Conservation (phyloP, 2,329 filamentous ascomycete genomes). For the Penicillium sp. region DNA sequence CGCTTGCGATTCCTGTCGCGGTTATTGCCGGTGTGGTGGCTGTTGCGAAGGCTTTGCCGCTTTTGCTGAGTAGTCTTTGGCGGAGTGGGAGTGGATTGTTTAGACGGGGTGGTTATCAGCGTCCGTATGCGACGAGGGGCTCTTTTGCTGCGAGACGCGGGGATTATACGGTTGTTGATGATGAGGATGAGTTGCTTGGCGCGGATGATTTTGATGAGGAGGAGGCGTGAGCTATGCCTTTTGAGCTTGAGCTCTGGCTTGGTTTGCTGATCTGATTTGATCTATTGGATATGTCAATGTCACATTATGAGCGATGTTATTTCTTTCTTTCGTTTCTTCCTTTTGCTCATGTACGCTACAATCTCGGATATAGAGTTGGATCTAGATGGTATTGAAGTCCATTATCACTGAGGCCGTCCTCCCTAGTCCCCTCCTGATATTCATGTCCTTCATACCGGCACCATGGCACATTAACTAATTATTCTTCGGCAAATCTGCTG, state of each 20-base stretch:
- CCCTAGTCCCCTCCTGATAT: too few relatives aligned
- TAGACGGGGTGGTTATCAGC: conserved; percentile 52
- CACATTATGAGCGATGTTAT: conserved; percentile 23
- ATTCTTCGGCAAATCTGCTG: conserved; percentile 58
- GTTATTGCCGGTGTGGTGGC: conserved; percentile 83
- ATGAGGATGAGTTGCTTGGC: conserved; percentile 91
- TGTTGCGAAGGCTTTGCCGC: conserved; percentile 70
- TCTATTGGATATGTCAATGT: conserved; percentile 18
- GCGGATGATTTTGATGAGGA: conserved; percentile 89
- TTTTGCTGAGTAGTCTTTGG: conserved; percentile 75
- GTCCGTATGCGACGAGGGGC: conserved; percentile 83
- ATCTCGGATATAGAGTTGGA: too few relatives aligned
- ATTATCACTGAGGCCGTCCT: too few relatives aligned
- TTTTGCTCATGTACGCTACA: conserved; percentile 1
- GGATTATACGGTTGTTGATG: conserved; percentile 91
- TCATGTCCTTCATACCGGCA: too few relatives aligned
- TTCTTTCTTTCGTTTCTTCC: conserved; percentile 2
- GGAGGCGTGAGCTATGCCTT: conserved; percentile 41
- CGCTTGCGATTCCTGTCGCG: conserved; percentile 79
- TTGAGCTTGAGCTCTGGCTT: conserved; percentile 21
- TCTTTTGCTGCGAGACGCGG: conserved; percentile 84
- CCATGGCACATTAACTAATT: too few relatives aligned
- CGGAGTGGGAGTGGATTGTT: conserved; percentile 62
- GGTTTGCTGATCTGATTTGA: conserved; percentile 9
- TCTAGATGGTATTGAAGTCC: too few relatives aligned